Conservation (phyloP, 805 yeast species). For the Millerago galiae region DNA sequence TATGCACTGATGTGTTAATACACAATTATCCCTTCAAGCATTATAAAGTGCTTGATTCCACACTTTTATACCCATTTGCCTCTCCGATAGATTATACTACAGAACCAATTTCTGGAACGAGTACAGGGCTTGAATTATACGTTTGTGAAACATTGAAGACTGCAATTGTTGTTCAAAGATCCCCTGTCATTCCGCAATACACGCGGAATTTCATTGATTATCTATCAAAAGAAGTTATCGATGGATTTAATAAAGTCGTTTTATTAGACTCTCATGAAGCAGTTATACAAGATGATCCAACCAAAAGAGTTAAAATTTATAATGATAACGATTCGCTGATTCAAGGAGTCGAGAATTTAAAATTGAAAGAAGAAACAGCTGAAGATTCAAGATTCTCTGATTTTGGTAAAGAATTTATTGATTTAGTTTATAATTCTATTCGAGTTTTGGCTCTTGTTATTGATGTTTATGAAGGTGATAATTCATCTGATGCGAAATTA, state of each 20-base stretch:
- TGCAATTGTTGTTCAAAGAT: conserved; percentile 70
- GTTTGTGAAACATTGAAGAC: conserved; percentile 33
- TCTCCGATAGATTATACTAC: conserved; percentile 60
- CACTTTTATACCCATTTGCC: conserved; percentile 70
- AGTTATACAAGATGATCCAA: conserved; percentile 30
- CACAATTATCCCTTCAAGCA: conserved; percentile 52
- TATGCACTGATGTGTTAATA: conserved; percentile 65
- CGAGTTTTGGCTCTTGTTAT: conserved; percentile 39
- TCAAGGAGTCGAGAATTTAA: conserved; percentile 1
- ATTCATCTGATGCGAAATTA: conserved; percentile 58
- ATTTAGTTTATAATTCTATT: neutral
- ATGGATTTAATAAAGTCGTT: conserved; percentile 39
- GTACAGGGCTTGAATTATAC: conserved; percentile 62
- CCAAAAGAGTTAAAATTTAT: conserved; percentile 1
- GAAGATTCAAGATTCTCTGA: conserved; percentile 3
- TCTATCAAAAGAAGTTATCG: conserved; percentile 43
- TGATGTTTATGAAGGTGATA: conserved; percentile 88
- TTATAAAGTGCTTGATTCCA: conserved; percentile 52
- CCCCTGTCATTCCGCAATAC: conserved; percentile 74
- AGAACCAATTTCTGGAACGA: conserved; percentile 10
- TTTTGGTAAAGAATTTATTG: conserved; percentile 7
- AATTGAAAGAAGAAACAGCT: neutral
- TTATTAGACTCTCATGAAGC: conserved; percentile 72
- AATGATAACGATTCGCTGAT: neutral
- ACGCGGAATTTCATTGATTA: conserved; percentile 44